These are phyloP conservation scores for Cryptosporidium sp. DNA, from an alignment of 169 alveolate genomes.

Conservation along the genomic window DNA sequence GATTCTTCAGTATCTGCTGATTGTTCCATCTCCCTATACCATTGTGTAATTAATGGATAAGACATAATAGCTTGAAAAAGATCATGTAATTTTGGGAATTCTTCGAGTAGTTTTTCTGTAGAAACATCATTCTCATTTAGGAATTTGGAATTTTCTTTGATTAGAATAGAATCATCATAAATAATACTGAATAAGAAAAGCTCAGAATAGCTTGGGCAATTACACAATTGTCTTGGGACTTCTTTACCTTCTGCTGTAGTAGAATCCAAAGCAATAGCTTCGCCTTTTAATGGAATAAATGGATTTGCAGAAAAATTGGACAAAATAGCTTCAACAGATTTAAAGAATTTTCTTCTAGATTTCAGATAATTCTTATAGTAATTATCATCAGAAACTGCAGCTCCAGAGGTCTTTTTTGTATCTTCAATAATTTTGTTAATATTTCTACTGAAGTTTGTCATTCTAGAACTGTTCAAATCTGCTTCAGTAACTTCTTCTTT, in stretches of 20 bases:
- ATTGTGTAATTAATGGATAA: slow-evolving; percentile 60
- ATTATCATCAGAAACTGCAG: background rate
- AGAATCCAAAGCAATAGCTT: background rate
- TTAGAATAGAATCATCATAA: slow-evolving; percentile 37
- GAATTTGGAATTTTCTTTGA: slow-evolving; percentile 18
- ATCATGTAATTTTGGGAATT: slow-evolving; percentile 50
- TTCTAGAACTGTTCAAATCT: background rate
- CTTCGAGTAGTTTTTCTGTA: slow-evolving; percentile 43
- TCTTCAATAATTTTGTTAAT: slow-evolving; percentile 16
- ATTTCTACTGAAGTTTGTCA: slow-evolving; percentile 21
- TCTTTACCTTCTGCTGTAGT: background rate
- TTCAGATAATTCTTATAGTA: slow-evolving; percentile 15
- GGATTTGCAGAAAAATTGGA: slow-evolving; percentile 28
- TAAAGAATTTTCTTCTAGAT: slow-evolving; percentile 27
- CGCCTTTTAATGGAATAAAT: slow-evolving; percentile 59
- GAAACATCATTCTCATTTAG: slow-evolving; percentile 7
- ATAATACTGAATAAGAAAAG: slow-evolving; percentile 52
- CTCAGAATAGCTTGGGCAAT: slow-evolving; percentile 54
- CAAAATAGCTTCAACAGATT: slow-evolving; percentile 25
- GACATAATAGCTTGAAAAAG: slow-evolving; percentile 55
- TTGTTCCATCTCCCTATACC: slow-evolving; percentile 56
- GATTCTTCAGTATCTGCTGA: background rate
- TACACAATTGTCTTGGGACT: slow-evolving; percentile 17
- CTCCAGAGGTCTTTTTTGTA: background rate
- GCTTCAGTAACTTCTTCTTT: slow-evolving; percentile 8